These are phyloP conservation scores for Fraxinus angustifolia DNA, from an alignment of 305 asterid genomes.

Conservation along the genomic window DNA sequence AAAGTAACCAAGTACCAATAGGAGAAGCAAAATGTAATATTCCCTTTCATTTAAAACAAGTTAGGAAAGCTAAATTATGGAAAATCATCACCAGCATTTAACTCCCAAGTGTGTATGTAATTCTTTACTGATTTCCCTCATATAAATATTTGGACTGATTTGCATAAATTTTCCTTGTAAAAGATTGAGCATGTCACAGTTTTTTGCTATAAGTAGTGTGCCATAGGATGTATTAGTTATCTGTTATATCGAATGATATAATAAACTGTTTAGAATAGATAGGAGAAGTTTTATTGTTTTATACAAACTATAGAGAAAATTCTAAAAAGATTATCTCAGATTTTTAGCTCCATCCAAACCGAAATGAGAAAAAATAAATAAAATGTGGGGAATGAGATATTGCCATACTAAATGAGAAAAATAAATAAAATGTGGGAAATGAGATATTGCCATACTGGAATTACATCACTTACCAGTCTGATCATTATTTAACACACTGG, in stretches of 20 bases:
- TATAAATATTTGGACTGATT: neutral
- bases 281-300: neutral
- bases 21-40: neutral
- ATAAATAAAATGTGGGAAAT: neutral
- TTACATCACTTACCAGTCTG: slow-evolving; percentile 52
- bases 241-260: neutral
- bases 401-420: neutral
- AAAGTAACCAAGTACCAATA: neutral
- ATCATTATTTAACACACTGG: slow-evolving; percentile 30
- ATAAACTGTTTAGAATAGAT: neutral
- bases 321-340: neutral
- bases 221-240: neutral
- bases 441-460: neutral
- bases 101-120: too few species aligned
- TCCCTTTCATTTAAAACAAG: neutral
- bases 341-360: neutral
- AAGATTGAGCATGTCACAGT: neutral
- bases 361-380: neutral
- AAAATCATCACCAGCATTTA: neutral
- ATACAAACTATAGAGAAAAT: neutral
- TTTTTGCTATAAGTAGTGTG: neutral
- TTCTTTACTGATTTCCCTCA: too few species aligned
- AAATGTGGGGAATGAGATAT: neutral
- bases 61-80: neutral
- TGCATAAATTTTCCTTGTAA: slow-evolving; percentile 2